A percentile compares a stretch with the other conserved stretches of the same genome.
Conservation (phyloP, 768 basidiomycete genomes). For the Calocera cornea region DNA sequence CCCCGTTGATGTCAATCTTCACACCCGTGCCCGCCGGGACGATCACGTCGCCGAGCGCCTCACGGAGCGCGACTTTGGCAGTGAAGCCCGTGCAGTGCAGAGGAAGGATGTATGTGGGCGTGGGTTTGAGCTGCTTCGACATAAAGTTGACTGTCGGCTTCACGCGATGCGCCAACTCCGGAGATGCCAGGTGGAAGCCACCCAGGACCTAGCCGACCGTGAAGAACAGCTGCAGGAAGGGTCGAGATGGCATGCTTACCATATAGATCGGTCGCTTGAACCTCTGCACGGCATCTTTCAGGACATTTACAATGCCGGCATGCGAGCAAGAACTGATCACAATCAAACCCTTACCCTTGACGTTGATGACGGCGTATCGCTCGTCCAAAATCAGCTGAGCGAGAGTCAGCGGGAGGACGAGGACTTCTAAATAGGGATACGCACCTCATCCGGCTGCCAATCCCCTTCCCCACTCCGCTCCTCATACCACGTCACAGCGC, state of each 20-base stretch:
- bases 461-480: constrained; percentile 14
- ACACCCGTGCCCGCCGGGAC: constrained; percentile 69
- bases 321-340: constrained; percentile 79
- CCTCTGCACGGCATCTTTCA: constrained; percentile 48
- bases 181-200: constrained; percentile 68
- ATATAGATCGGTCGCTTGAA: constrained; percentile 63
- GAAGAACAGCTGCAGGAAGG: not conserved
- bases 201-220: constrained; percentile 45
- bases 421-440: constrained; percentile 29
- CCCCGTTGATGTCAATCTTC: constrained; percentile 36
- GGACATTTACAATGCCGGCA: constrained; percentile 75
- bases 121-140: constrained; percentile 42
- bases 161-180: constrained; percentile 50
- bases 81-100: constrained; percentile 78
- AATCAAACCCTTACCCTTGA: constrained; percentile 67
- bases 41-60: constrained; percentile 56
- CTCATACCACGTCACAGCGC: constrained; percentile 49
- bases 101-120: constrained; percentile 58
- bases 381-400: constrained; percentile 68
- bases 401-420: not conserved
- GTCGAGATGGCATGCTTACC: constrained; percentile 28
- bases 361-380: constrained; percentile 61
- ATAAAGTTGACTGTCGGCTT: constrained; percentile 59
- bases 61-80: constrained; percentile 56
- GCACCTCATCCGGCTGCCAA: constrained; percentile 34